A percentile compares a stretch with the other conserved stretches of the same genome.
phyloP scores from a whole-genome alignment of 2,329 filamentous ascomycete species.

The Venturia effusa region DNA sequence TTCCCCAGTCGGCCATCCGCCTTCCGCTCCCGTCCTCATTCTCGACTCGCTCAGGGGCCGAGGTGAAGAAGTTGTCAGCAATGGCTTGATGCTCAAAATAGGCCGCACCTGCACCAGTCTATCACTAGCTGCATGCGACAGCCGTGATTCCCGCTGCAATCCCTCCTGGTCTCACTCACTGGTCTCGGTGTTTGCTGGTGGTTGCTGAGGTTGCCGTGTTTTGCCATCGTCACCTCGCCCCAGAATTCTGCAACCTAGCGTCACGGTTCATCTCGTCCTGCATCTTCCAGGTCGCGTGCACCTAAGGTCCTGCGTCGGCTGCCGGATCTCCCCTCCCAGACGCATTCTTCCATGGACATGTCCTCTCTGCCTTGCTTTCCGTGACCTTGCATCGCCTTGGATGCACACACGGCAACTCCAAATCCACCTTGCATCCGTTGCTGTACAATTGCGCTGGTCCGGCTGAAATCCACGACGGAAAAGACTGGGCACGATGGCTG shows the following conservation, averaged over 20 bases:
- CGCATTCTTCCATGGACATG: background rate
- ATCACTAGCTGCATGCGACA: background rate
- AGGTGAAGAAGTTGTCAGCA: background rate
- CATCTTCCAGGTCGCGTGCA: background rate
- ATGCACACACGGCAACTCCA: background rate
- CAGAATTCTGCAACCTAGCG: background rate
- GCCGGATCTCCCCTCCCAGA: background rate
- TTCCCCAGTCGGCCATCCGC: background rate
- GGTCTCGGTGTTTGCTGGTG: background rate
- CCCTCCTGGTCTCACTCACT: no score
- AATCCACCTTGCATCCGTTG: background rate
- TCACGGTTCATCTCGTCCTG: background rate
- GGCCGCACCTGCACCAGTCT: background rate
- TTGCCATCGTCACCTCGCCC: background rate
- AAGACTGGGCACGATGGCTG: background rate
- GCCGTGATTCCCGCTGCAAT: background rate
- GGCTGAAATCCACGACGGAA: background rate
- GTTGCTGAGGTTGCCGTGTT: background rate
- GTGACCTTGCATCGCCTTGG: slow-evolving; percentile 5
- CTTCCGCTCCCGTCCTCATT: background rate
- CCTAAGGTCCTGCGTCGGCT: background rate
- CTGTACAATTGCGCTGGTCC: background rate
- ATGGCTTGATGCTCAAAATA: background rate
- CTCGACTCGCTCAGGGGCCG: background rate
- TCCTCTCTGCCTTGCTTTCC: background rate